These are phyloP conservation scores for Globisporangium paroecandrum DNA, from an alignment of 352 stramenopile species.

Conservation along the genomic window DNA sequence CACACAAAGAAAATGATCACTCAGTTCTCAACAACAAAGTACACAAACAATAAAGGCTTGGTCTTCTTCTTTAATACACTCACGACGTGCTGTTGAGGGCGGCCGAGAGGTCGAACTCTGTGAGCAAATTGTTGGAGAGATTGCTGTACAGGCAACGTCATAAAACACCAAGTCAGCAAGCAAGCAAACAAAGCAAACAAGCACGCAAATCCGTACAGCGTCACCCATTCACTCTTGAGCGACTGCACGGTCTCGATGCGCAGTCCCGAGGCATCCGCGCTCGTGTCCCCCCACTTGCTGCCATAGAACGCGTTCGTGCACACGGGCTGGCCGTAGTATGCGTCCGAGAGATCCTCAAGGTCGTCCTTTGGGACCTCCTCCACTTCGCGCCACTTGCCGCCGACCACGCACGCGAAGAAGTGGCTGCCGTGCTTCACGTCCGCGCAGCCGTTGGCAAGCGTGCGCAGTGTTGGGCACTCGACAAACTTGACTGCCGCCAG, in stretches of 20 bases:
- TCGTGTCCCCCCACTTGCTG: neutral
- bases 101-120: slow-evolving; percentile 13
- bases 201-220: neutral
- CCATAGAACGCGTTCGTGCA: slow-evolving; percentile 15
- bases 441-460: neutral
- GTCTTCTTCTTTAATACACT: neutral
- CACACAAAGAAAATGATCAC: neutral
- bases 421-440: neutral
- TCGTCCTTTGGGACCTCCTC: neutral
- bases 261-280: slow-evolving; percentile 4
- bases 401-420: slow-evolving; percentile 11
- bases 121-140: slow-evolving; percentile 17
- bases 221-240: slow-evolving; percentile 2
- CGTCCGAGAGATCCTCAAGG: neutral
- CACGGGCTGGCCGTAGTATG: neutral
- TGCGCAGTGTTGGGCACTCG: neutral
- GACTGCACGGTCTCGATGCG: slow-evolving; percentile 6
- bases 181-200: neutral
- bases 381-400: slow-evolving; percentile 5
- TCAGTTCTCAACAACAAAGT: neutral
- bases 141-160: slow-evolving; percentile 3
- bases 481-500: neutral
- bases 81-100: neutral
- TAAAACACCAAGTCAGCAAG: neutral
- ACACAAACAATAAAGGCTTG: neutral